These are phyloP conservation scores for Niveomyces coronatus DNA, from an alignment of 2,329 filamentous ascomycete genomes.

Conservation along the genomic window DNA sequence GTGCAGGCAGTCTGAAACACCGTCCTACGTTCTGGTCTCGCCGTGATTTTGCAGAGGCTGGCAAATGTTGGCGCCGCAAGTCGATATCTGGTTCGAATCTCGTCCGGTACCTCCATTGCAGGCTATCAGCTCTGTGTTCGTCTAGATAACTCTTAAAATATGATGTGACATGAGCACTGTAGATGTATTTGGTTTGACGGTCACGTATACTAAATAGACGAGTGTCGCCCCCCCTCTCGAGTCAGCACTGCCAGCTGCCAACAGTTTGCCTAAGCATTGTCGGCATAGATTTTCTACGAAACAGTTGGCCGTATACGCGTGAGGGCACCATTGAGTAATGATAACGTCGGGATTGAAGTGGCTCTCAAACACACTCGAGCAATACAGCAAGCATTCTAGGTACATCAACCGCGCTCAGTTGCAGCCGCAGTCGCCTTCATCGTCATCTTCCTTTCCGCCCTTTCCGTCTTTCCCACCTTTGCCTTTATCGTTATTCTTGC, in stretches of 20 bases:
- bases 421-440: slow-evolving; percentile 9
- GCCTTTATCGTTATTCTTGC: neutral
- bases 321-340: too few species aligned
- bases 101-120: slow-evolving; percentile 12
- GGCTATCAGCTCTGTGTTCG: too few species aligned
- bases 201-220: too few species aligned
- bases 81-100: slow-evolving; percentile 25
- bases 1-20: slow-evolving; percentile 29
- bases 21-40: slow-evolving; percentile 19
- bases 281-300: neutral
- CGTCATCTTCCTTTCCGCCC: neutral
- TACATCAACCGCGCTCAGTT: slow-evolving; percentile 1
- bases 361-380: neutral
- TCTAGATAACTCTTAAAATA: too few species aligned
- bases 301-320: too few species aligned
- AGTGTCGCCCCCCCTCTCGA: too few species aligned
- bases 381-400: neutral
- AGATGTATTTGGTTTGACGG: too few species aligned
- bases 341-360: too few species aligned
- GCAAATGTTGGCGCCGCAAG: slow-evolving; percentile 23
- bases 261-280: neutral
- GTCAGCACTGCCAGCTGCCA: slow-evolving; percentile 5
- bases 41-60: slow-evolving; percentile 17
- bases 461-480: too few species aligned
- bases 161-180: too few species aligned